Evolutionary conservation across 1,284 basidiomycete genomes (phyloP).

Genomic region (Erythrobasidium hasegawianum): DNA sequence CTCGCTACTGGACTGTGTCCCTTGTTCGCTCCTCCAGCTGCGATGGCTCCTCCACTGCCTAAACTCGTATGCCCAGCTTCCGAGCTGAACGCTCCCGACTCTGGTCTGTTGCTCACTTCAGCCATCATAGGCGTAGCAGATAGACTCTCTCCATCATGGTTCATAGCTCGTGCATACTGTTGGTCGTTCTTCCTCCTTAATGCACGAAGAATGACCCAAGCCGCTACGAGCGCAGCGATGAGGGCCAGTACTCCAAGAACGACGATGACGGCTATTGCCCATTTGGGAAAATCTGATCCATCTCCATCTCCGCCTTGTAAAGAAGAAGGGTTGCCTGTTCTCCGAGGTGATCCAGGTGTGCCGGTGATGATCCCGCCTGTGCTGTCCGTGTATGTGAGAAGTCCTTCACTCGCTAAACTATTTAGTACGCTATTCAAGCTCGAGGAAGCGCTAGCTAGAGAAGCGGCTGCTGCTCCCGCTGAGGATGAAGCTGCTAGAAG

Average conservation of each 20-base stretch:
- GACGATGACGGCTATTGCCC: slow-evolving; percentile 83
- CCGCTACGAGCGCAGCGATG: slow-evolving; percentile 60
- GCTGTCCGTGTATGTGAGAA: slow-evolving; percentile 4
- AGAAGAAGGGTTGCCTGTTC: slow-evolving; percentile 6
- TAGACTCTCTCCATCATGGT: slow-evolving; percentile 50
- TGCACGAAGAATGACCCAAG: slow-evolving; percentile 65
- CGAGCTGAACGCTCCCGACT: slow-evolving; percentile 3
- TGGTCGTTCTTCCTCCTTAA: slow-evolving; percentile 55
- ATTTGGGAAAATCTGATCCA: slow-evolving; percentile 60
- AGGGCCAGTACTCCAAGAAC: slow-evolving; percentile 75
- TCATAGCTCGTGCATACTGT: slow-evolving; percentile 55
- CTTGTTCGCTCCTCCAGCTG: background rate
- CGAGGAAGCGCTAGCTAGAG: slow-evolving; percentile 7
- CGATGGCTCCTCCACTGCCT: no score
- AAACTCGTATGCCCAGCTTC: background rate
- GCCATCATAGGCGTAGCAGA: slow-evolving; percentile 41
- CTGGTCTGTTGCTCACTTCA: slow-evolving; percentile 8
- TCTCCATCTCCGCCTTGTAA: slow-evolving; percentile 55
- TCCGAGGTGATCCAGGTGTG: background rate
- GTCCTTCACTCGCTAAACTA: background rate
- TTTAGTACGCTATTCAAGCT: background rate
- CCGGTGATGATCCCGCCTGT: slow-evolving; percentile 2
- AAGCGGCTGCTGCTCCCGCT: slow-evolving; percentile 9
- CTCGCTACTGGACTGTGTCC: background rate
- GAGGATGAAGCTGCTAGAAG: slow-evolving; percentile 38